Evolutionary conservation across 169 alveolate species (phyloP).

Genomic region (Eimeria brunetti): DNA sequence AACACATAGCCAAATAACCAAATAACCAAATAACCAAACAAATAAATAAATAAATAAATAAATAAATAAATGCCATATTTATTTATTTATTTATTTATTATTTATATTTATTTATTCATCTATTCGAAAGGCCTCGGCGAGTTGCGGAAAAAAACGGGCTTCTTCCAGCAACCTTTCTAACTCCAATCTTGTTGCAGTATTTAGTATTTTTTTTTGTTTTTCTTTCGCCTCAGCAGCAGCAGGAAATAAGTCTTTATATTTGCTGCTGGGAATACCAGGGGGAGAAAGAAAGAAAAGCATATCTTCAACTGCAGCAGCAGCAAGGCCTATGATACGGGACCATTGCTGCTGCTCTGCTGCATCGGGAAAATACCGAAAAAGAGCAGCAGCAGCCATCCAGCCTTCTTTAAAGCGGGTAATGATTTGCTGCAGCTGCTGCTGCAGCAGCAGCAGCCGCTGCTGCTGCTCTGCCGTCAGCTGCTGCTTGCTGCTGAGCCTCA

Average conservation of each 20-base stretch:
- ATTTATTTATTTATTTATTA: neutral
- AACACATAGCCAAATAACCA: too few relatives aligned
- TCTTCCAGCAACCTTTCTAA: neutral
- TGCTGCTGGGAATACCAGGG: neutral
- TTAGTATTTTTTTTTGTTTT: neutral
- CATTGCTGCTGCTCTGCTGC: neutral
- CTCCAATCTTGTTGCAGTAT: neutral
- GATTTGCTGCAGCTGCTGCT: neutral
- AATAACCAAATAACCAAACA: too few relatives aligned
- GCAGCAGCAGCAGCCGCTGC: neutral
- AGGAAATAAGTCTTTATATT: too few relatives aligned
- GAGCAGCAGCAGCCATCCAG: neutral
- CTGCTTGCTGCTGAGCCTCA: neutral
- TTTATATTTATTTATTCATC: neutral
- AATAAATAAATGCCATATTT: neutral
- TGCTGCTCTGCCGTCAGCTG: neutral
- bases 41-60: too few relatives aligned
- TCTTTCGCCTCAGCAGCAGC: too few relatives aligned
- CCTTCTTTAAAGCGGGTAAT: neutral
- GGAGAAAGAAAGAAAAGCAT: neutral
- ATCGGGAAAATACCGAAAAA: neutral
- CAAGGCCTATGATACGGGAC: neutral
- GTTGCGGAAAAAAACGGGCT: neutral
- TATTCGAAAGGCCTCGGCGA: constrained; percentile 11
- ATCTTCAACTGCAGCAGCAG: neutral